Base-by-base conservation (phyloP, 1,284 basidiomycete genomes). In the Ustanciosporium gigantosporum region DNA sequence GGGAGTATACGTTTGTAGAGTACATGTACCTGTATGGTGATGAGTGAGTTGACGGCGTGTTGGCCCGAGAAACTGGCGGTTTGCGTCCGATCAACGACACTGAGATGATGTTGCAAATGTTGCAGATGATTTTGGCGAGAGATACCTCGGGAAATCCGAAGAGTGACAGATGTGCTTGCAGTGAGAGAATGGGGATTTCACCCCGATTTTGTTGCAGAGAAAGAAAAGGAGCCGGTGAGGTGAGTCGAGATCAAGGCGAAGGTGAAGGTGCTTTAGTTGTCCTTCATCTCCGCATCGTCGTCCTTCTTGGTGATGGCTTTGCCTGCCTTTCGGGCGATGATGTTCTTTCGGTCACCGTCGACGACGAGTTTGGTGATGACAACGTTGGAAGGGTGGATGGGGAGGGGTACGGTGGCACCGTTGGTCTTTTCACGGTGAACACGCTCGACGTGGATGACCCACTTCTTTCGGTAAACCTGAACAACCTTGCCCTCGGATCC, bases 351-450 rank as follows among this genome's bases (percentile, higher is more conserved):
- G 71, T 77, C 74, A 76, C 73, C 72, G 67, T 77, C 76, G 39
- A 74, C 46, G 64, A 75, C 77, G 43, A 78, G 59, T 60, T 75
- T 78, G 66, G 76, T 77, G 62, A 99, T 92, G 73, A 96, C 90
- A 53, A 96, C 91, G 81, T 97, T 98, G 82, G 89, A 91, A 61
- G 95, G 93, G 84, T 94, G 88, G 76, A 99, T 87, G 73, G 92
- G 92, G 76, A 97, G 91, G 76, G 90, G 88, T 53, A 88, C 86
- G 52, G 92, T 88, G 62, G 92, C 88, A 70, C 95, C 95, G 80
- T 95, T 96, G 71, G 90, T 90, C 84, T 98, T 98, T 84, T 99
- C 95, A 69, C 93, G 87, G 79, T 89, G 88, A 60, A 99, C 92
- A 80, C 93, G 90, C 82, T 98, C 95, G 78, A 99, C 89, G 83